These are phyloP conservation scores for Rhynchosporium graminicola DNA, from an alignment of 2,329 filamentous ascomycete genomes.

Conservation along the genomic window DNA sequence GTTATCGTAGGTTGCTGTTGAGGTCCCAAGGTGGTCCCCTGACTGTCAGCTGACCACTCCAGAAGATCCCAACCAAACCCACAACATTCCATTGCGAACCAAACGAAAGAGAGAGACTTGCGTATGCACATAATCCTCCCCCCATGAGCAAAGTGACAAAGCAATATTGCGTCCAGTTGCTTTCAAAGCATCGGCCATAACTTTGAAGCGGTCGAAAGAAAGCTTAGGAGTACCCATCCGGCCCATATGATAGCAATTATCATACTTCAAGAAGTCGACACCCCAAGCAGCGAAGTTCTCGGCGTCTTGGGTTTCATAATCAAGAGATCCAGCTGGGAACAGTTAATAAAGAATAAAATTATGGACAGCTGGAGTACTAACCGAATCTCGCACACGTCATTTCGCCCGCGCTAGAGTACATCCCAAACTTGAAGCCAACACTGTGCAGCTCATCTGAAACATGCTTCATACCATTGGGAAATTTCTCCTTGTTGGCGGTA, in stretches of 20 bases:
- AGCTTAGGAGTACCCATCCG: constrained; percentile 43
- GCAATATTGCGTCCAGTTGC: constrained; percentile 39
- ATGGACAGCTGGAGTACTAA: constrained; percentile 10
- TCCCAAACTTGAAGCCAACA: constrained; percentile 45
- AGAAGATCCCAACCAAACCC: no score
- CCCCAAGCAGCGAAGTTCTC: constrained; percentile 51
- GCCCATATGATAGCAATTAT: constrained; percentile 56
- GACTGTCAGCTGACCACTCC: no score
- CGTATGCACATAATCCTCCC: constrained; percentile 46
- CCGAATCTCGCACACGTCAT: constrained; percentile 36
- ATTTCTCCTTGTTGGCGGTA: constrained; percentile 42
- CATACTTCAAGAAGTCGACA: constrained; percentile 53
- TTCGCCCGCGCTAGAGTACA: constrained; percentile 43
- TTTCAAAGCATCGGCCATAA: constrained; percentile 39
- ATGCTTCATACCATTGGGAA: constrained; percentile 46
- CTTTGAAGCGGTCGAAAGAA: constrained; percentile 35
- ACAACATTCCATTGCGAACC: no score
- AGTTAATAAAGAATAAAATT: neutral
- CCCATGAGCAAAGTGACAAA: constrained; percentile 47
- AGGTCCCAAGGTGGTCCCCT: no score
- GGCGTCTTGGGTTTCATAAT: constrained; percentile 51
- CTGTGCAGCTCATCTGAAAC: constrained; percentile 44
- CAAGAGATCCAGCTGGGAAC: constrained; percentile 39
- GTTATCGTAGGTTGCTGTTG: no score
- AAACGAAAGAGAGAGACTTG: neutral